phyloP scores from a whole-genome alignment of 352 stramenopile species.

The Pythium angustatum region DNA sequence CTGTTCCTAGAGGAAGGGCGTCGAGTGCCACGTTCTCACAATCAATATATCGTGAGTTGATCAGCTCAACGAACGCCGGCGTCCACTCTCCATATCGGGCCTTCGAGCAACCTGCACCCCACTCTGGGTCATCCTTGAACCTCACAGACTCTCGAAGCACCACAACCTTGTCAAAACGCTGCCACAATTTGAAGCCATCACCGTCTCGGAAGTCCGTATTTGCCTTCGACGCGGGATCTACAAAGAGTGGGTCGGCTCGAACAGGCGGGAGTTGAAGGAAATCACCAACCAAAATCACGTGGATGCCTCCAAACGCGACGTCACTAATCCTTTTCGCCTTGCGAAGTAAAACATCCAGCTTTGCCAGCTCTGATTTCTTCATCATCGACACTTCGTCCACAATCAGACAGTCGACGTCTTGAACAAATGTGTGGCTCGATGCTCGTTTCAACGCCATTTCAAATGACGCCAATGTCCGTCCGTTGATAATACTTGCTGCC shows the following conservation, averaged over 20 bases:
- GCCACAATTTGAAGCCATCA: slow-evolving; percentile 14
- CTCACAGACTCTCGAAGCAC: slow-evolving; percentile 24
- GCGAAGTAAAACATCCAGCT: neutral
- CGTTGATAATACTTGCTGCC: slow-evolving; percentile 19
- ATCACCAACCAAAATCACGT: slow-evolving; percentile 15
- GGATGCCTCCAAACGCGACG: slow-evolving; percentile 14
- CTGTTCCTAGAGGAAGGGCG: no score
- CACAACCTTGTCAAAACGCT: slow-evolving; percentile 20
- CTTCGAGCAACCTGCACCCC: slow-evolving; percentile 28
- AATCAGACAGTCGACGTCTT: slow-evolving; percentile 22
- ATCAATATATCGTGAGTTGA: slow-evolving; percentile 16
- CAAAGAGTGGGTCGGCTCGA: slow-evolving; percentile 7
- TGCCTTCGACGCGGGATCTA: neutral
- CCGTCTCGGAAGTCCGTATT: neutral
- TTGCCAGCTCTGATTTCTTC: slow-evolving; percentile 7
- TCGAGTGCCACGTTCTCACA: no score
- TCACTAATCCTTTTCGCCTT: slow-evolving; percentile 6
- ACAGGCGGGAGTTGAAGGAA: slow-evolving; percentile 13
- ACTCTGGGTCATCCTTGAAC: slow-evolving; percentile 32
- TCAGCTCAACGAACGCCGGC: slow-evolving; percentile 23
- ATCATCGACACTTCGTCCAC: slow-evolving; percentile 30
- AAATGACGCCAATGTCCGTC: slow-evolving; percentile 15
- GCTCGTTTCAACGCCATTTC: slow-evolving; percentile 10
- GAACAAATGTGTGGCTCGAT: neutral
- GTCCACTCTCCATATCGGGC: slow-evolving; percentile 28